Evolutionary conservation across 306 rosid genomes (phyloP).

Genomic region (Elaeagnus macrophylla): DNA sequence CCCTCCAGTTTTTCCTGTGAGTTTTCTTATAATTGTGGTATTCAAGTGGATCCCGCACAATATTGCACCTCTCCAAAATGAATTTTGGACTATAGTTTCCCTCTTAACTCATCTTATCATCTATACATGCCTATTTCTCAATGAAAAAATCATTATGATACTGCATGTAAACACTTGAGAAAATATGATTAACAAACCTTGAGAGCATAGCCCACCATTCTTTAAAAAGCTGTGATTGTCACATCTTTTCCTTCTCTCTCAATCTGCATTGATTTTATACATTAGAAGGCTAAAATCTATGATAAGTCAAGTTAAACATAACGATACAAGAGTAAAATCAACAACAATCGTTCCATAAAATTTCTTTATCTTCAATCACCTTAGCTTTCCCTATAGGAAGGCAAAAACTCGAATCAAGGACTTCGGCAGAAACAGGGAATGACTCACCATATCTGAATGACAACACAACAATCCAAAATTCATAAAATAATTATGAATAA

Average conservation of each 20-base stretch:
- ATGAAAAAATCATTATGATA: constrained; percentile 2
- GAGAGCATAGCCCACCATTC: constrained; percentile 91
- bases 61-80: no score
- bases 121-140: constrained; percentile 9
- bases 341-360: constrained; percentile 16
- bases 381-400: constrained; percentile 96
- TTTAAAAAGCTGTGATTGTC: constrained; percentile 88
- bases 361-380: constrained; percentile 37
- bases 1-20: no score
- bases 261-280: constrained; percentile 43
- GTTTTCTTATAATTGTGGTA: no score
- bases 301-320: constrained; percentile 2
- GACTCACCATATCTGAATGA: constrained; percentile 83
- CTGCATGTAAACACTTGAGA: constrained; percentile 13
- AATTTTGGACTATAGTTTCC: no score
- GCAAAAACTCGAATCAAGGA: constrained; percentile 88
- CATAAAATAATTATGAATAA: no score
- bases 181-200: constrained; percentile 54
- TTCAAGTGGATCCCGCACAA: no score
- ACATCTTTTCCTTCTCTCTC: constrained; percentile 98
- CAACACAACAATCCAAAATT: constrained; percentile 19
- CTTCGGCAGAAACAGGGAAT: constrained; percentile 89
- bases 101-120: no score
- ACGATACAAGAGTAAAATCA: constrained; percentile 11
- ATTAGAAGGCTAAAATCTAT: constrained; percentile 17